These are phyloP conservation scores for Fonsecaea nubica DNA, from an alignment of 2,329 filamentous ascomycete species.

Conservation along the genomic window DNA sequence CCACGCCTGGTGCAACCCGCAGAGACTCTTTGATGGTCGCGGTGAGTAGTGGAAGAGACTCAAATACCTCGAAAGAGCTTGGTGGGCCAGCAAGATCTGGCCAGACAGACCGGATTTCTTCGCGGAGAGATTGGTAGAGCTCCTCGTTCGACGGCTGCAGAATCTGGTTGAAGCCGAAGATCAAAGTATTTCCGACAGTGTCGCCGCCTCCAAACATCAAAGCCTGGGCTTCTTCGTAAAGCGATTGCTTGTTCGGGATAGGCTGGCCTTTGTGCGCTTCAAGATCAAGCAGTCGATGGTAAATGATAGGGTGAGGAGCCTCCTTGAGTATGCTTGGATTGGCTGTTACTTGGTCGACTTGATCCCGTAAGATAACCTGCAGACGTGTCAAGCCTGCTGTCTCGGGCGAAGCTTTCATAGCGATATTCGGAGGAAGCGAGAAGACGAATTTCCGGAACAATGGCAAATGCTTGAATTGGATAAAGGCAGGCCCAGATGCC, in stretches of 20 bases:
- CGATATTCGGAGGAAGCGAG: slow-evolving; percentile 47
- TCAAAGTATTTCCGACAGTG: slow-evolving; percentile 44
- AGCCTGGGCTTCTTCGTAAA: slow-evolving; percentile 44
- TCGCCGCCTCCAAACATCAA: slow-evolving; percentile 45
- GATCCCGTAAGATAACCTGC: slow-evolving; percentile 24
- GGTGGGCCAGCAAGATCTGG: slow-evolving; percentile 13
- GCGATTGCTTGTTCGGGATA: slow-evolving; percentile 19
- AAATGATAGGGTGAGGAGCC: slow-evolving; percentile 44
- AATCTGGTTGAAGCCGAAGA: slow-evolving; percentile 42
- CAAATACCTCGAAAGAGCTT: slow-evolving; percentile 40
- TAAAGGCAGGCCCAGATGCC: slow-evolving; percentile 32
- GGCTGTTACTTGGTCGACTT: slow-evolving; percentile 34
- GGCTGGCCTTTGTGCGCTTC: slow-evolving; percentile 6
- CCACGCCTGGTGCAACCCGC: slow-evolving; percentile 46
- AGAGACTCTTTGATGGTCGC: slow-evolving; percentile 52
- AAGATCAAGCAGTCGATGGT: slow-evolving; percentile 42
- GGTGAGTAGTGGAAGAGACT: slow-evolving; percentile 40
- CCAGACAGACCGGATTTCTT: slow-evolving; percentile 32
- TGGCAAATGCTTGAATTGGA: slow-evolving; percentile 40
- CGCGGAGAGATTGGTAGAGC: slow-evolving; percentile 26
- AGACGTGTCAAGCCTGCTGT: slow-evolving; percentile 36
- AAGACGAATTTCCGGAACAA: slow-evolving; percentile 48
- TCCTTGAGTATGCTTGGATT: slow-evolving; percentile 40
- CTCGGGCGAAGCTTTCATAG: slow-evolving; percentile 36
- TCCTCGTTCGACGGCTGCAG: slow-evolving; percentile 28